Evolutionary conservation across 2,329 filamentous ascomycete species (phyloP), one percentile per base, ranked within the genome.

Genomic region (Xylaria polymorpha): DNA sequence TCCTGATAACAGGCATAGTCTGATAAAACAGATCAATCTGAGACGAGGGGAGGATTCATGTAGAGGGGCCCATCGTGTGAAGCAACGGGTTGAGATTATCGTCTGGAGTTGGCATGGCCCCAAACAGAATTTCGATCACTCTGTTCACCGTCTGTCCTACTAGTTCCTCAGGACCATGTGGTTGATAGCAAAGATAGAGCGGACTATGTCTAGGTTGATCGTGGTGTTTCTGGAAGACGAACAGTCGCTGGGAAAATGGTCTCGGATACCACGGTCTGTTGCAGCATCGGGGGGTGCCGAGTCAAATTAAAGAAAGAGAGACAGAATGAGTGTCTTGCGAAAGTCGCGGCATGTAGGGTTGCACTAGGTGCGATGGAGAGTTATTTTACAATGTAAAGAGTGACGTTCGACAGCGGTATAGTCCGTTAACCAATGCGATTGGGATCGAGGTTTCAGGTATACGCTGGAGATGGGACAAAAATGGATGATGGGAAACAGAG

Each of bases 51-150:
- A 25, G 55, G 39, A 51, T 58, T 75, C 69, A 76, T 64, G 71
- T 74, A 61, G 70, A 75, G 50, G 71, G 68, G 67, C 72, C 75
- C 76, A 78, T 77, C 44, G 61, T 71, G 68, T 65, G 57, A 68
- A 69, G 65, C 61, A 66, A 66, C 56, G 69, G 58, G 41, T 64
- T 66, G 62, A 68, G 50, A 29, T 69, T 64, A 56, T 71, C 48
- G 71, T 71, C 64, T 72, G 67, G 37, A 71, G 73, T 68, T 73
- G 59, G 71, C 73, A 76, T 77, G 63, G 71, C 74, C 74, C 67
- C 64, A 48, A 59, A 44, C 56, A 58, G 46, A 43, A 66, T 69
- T 64, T 63, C 64, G 64, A 63, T 64, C 53, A 44, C 64, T 51
- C 63, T 66, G 67, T 61, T 48, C 63, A 37, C n/a, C 15, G 35